Conservation (phyloP, 2,329 filamentous ascomycete species). For the Nakataea oryzae region DNA sequence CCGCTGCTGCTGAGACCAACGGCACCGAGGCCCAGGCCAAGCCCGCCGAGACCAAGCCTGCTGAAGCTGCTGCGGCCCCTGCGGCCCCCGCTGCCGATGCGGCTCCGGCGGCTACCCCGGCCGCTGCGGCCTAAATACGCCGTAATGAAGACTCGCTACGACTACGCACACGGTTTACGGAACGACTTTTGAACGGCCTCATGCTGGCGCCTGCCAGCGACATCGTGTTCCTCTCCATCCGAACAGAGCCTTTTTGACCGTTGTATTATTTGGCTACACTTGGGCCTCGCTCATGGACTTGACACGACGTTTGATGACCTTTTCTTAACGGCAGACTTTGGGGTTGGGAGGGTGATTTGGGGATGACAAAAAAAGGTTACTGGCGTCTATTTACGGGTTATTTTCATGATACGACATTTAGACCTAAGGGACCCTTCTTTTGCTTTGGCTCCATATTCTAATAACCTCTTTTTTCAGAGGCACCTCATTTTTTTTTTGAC, state of each 20-base stretch:
- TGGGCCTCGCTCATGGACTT: slow-evolving; percentile 19
- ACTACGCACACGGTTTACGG: slow-evolving; percentile 3
- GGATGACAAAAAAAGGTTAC: slow-evolving; percentile 14
- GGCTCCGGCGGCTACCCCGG: slow-evolving; percentile 22
- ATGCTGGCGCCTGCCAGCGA: not conserved
- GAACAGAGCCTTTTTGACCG: not conserved
- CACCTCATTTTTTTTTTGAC: not conserved
- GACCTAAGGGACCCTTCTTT: slow-evolving; percentile 5
- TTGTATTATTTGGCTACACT: slow-evolving; percentile 6
- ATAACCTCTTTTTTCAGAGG: not conserved
- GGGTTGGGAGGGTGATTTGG: slow-evolving; percentile 10
- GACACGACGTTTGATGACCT: slow-evolving; percentile 16
- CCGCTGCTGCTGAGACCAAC: slow-evolving; percentile 34
- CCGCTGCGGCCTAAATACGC: slow-evolving; percentile 10
- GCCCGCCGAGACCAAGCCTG: slow-evolving; percentile 37
- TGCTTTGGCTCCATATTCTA: not conserved
- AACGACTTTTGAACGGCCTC: not conserved
- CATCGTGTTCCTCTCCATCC: not conserved
- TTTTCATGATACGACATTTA: slow-evolving; percentile 6
- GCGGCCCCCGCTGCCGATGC: slow-evolving; percentile 21
- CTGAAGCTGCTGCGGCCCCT: slow-evolving; percentile 52
- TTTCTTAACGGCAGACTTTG: slow-evolving; percentile 12
- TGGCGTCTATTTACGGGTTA: slow-evolving; percentile 13
- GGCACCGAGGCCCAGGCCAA: slow-evolving; percentile 24
- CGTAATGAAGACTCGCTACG: not conserved